These are phyloP conservation scores for Flagelloscypha sp. DNA, from an alignment of 768 basidiomycete genomes.

Conservation along the genomic window DNA sequence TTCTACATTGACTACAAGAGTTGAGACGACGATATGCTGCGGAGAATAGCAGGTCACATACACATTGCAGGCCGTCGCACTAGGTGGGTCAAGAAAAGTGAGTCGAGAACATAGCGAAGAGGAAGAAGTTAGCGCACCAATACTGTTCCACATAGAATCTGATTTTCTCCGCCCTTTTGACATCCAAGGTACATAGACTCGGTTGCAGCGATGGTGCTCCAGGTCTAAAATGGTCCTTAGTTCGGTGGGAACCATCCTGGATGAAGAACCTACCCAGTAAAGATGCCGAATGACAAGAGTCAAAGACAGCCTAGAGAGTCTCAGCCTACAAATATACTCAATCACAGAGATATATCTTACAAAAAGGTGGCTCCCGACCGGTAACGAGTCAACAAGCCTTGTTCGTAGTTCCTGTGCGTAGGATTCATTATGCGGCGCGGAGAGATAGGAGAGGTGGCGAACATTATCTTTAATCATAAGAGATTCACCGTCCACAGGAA, in stretches of 20 bases:
- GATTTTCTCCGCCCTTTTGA: constrained; percentile 33
- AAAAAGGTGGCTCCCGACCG: constrained; percentile 27
- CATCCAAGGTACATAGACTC: constrained; percentile 38
- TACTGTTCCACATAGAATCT: constrained; percentile 23
- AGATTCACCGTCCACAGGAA: constrained; percentile 27
- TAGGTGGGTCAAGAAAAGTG: too few relatives aligned
- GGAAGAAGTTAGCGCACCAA: constrained; percentile 16
- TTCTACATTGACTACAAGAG: too few relatives aligned
- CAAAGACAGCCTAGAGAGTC: constrained; percentile 22
- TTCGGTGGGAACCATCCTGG: not conserved
- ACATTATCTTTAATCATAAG: constrained; percentile 30
- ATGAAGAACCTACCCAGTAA: constrained; percentile 23
- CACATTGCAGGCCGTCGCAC: too few relatives aligned
- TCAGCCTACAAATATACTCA: constrained; percentile 15
- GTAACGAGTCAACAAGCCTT: constrained; percentile 28
- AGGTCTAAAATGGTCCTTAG: constrained; percentile 24
- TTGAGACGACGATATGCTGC: constrained; percentile 1
- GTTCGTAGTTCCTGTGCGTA: constrained; percentile 23
- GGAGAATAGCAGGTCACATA: too few relatives aligned
- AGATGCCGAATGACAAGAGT: constrained; percentile 34
- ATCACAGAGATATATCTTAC: constrained; percentile 18
- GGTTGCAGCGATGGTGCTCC: constrained; percentile 35
- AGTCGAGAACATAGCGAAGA: constrained; percentile 2
- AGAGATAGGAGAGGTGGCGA: constrained; percentile 3
- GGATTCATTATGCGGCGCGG: not conserved